These are phyloP conservation scores for Colletotrichum neosansevieriae DNA, from an alignment of 2,329 filamentous ascomycete genomes.

Conservation along the genomic window DNA sequence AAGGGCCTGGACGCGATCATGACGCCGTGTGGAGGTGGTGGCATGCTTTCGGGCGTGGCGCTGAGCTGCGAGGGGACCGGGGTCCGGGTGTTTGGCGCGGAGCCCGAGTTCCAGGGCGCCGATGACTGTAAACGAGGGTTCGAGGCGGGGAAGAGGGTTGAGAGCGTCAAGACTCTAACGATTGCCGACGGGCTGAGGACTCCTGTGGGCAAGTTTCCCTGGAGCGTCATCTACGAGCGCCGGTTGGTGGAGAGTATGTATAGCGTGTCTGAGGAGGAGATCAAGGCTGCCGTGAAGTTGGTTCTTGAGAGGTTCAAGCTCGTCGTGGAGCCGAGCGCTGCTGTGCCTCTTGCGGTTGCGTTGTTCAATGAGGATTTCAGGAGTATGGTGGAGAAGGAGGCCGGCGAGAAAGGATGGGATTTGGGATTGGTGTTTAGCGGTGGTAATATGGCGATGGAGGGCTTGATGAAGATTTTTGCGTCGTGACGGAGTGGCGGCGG, in stretches of 20 bases:
- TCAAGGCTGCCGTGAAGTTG: conserved; percentile 79
- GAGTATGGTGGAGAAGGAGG: conserved; percentile 75
- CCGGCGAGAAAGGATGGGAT: conserved; percentile 80
- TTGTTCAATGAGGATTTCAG: conserved; percentile 90
- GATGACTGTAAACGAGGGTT: conserved; percentile 85
- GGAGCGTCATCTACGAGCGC: conserved; percentile 79
- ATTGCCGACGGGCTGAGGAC: conserved; percentile 92
- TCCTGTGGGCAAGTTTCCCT: conserved; percentile 81
- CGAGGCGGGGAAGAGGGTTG: conserved; percentile 71
- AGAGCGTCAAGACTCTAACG: conserved; percentile 79
- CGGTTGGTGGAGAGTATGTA: conserved; percentile 78
- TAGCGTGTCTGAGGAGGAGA: conserved; percentile 84
- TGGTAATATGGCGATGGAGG: conserved; percentile 69
- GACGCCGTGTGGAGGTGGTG: conserved; percentile 87
- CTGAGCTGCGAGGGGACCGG: conserved; percentile 79
- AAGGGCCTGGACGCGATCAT: conserved; percentile 77
- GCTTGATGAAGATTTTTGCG: conserved; percentile 63
- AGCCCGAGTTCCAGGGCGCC: conserved; percentile 84
- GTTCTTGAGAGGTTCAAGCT: conserved; percentile 91
- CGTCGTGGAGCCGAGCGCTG: conserved; percentile 88
- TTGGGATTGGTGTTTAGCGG: conserved; percentile 71
- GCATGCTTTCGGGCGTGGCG: conserved; percentile 86
- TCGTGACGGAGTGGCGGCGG: conserved; percentile 3
- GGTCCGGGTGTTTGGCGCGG: conserved; percentile 85
- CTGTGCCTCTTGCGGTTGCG: conserved; percentile 84